Percentiles rank a stretch among this genome's conserved stretches.
Conservation (phyloP, 495 filamentous ascomycete genomes). For the Parmelia sp. region DNA sequence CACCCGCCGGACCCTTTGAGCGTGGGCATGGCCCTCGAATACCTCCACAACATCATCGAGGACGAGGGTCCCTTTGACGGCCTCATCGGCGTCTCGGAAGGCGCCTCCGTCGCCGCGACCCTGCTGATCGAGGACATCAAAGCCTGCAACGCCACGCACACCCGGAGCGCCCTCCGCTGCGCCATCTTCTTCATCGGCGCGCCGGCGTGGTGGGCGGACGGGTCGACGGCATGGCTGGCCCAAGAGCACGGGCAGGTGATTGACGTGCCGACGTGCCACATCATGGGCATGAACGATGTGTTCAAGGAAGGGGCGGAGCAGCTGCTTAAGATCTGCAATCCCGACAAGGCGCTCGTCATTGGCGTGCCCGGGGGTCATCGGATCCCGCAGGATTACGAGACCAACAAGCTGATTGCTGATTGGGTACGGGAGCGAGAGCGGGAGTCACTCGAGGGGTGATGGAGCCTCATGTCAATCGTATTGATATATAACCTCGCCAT, state of each 20-base stretch:
- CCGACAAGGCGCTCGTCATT: background rate
- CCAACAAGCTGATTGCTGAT: background rate
- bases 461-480: no score
- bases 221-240: background rate
- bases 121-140: background rate
- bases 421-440: background rate
- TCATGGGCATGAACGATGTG: background rate
- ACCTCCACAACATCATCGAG: slow-evolving; percentile 20
- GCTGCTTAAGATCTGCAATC: background rate
- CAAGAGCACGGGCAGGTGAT: background rate
- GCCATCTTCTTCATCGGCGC: background rate
- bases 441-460: background rate
- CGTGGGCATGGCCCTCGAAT: slow-evolving; percentile 5
- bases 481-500: no score
- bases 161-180: background rate
- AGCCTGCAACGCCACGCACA: background rate
- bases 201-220: background rate
- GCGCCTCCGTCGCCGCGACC: slow-evolving; percentile 30
- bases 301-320: background rate
- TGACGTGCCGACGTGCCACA: background rate
- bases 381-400: background rate
- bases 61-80: slow-evolving; percentile 35
- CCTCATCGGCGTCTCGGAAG: slow-evolving; percentile 37
- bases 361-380: background rate
- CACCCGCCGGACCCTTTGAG: background rate